Conservation (phyloP, 345 rosid species). For the Ailanthus altissimus region DNA sequence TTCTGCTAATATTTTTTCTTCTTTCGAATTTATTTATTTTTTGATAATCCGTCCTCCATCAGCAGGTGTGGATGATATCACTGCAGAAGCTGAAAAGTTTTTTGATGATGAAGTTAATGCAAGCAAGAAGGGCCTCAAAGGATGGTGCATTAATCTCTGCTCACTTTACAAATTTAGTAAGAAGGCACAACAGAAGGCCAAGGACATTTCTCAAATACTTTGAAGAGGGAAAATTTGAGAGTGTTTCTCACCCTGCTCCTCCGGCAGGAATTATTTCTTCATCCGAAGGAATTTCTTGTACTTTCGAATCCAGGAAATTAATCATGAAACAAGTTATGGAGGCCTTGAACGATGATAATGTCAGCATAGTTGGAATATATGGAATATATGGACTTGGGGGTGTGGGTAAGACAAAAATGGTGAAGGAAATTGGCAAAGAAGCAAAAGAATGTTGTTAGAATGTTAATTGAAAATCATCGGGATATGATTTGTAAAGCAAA, state of each 20-base stretch:
- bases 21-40: no score
- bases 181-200: neutral
- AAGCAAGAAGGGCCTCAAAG: neutral
- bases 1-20: no score
- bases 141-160: neutral
- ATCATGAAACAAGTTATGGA: neutral
- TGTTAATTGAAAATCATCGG: no score
- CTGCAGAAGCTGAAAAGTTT: neutral
- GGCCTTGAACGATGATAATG: neutral
- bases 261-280: neutral
- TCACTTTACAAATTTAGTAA: neutral
- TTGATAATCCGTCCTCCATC: no score
- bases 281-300: neutral
- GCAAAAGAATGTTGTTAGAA: no score
- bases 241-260: conserved; percentile 2
- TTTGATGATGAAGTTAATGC: conserved; percentile 5
- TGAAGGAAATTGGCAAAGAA: neutral
- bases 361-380: neutral
- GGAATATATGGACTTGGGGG: no score
- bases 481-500: no score
- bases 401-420: neutral
- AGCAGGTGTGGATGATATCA: neutral
- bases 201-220: neutral
- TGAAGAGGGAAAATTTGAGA: neutral
- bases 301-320: neutral